Evolutionary conservation across 352 stramenopile species (phyloP).

Genomic region (Blastocystis sp.): DNA sequence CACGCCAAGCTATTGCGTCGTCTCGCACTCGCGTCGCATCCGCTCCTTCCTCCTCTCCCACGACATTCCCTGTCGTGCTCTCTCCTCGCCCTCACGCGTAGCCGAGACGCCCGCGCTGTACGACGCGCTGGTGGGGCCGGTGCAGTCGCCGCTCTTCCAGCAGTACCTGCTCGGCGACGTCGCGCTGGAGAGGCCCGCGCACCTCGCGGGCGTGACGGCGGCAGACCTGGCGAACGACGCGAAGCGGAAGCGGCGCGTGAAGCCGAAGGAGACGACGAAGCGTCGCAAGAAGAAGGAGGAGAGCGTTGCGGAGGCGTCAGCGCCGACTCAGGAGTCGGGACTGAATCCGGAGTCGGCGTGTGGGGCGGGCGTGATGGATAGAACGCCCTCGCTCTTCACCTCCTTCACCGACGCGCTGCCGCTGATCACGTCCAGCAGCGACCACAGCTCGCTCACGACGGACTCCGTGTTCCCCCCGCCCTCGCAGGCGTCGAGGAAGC

Average conservation of each 20-base stretch:
- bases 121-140: constrained; percentile 19
- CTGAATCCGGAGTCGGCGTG: neutral
- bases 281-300: constrained; percentile 14
- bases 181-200: neutral
- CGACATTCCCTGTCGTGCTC: constrained; percentile 4
- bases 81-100: neutral
- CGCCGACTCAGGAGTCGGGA: neutral
- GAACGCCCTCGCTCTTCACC: constrained; percentile 15
- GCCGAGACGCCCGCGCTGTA: constrained; percentile 17
- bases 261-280: constrained; percentile 4
- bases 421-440: constrained; percentile 16
- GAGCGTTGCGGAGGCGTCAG: neutral
- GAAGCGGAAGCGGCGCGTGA: neutral
- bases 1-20: constrained; percentile 40
- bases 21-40: constrained; percentile 51
- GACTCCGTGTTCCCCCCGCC: neutral
- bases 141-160: constrained; percentile 30
- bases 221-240: neutral
- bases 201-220: neutral
- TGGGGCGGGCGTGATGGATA: neutral
- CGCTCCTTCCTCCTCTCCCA: constrained; percentile 37
- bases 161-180: constrained; percentile 14
- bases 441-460: neutral
- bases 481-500: neutral
- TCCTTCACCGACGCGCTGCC: constrained; percentile 64